These are phyloP conservation scores for Metschnikowia lochheadii DNA, from an alignment of 805 yeast species.

Conservation along the genomic window DNA sequence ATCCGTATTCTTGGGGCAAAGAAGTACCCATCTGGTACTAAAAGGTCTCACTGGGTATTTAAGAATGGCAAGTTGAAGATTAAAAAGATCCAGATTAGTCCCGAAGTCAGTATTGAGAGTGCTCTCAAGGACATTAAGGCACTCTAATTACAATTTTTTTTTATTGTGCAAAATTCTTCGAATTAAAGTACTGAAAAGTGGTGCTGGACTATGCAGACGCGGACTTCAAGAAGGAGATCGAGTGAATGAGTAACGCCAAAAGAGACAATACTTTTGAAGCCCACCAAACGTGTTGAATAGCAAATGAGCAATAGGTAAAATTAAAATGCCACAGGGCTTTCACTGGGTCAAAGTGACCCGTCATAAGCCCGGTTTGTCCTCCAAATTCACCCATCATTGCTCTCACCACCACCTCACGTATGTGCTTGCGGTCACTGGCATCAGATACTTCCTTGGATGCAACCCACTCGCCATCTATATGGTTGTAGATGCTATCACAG, in stretches of 20 bases:
- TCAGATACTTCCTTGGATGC: slow-evolving; percentile 43
- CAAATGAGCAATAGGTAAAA: slow-evolving; percentile 74
- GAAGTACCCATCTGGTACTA: slow-evolving; percentile 70
- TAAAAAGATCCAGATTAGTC: slow-evolving; percentile 50
- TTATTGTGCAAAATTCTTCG: not conserved
- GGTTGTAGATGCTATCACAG: slow-evolving; percentile 66
- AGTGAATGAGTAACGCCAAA: slow-evolving; percentile 31
- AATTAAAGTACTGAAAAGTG: not conserved
- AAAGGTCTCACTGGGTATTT: slow-evolving; percentile 91
- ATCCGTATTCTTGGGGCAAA: slow-evolving; percentile 79
- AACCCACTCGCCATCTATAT: slow-evolving; percentile 48
- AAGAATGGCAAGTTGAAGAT: slow-evolving; percentile 64
- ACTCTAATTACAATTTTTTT: not conserved
- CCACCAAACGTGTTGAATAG: slow-evolving; percentile 96
- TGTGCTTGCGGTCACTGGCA: slow-evolving; percentile 28
- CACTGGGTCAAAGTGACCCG: slow-evolving; percentile 57
- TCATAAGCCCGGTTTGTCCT: slow-evolving; percentile 82
- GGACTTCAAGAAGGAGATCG: slow-evolving; percentile 11
- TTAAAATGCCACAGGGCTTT: slow-evolving; percentile 57
- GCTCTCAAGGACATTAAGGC: slow-evolving; percentile 45
- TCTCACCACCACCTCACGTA: slow-evolving; percentile 79
- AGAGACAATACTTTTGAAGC: slow-evolving; percentile 52
- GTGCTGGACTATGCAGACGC: not conserved
- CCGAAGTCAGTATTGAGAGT: slow-evolving; percentile 49
- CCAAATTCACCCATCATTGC: slow-evolving; percentile 96